phyloP scores from a whole-genome alignment of 495 filamentous ascomycete species.

The Acidomyces sp. region DNA sequence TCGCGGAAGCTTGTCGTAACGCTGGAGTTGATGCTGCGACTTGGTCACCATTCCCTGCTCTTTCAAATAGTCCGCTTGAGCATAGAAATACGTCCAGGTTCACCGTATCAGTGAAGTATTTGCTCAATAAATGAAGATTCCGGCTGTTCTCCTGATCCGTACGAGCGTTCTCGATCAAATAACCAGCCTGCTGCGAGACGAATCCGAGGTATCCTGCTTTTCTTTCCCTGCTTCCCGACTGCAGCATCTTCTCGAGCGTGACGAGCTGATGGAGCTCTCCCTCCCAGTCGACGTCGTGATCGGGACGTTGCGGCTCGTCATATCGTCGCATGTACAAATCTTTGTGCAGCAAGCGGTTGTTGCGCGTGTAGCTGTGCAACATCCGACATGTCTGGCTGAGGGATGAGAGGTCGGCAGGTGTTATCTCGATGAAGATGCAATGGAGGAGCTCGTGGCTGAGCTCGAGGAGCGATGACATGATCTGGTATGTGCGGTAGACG shows the following conservation, averaged over 20 bases:
- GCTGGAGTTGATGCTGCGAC: conserved; percentile 13
- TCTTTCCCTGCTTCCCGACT: conserved; percentile 26
- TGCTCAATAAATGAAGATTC: conserved; percentile 25
- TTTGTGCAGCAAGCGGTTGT: conserved; percentile 40
- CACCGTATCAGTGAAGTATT: conserved; percentile 25
- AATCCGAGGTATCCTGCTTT: conserved; percentile 19
- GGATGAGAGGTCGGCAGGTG: conserved; percentile 39
- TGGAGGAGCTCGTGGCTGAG: conserved; percentile 43
- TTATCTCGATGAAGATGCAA: conserved; percentile 39
- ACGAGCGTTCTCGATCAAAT: conserved; percentile 23
- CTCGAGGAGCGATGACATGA: conserved; percentile 21
- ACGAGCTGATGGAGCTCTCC: conserved; percentile 36
- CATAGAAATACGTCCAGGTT: conserved; percentile 36
- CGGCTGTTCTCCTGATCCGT: conserved; percentile 13
- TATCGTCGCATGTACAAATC: conserved; percentile 34
- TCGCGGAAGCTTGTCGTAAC: conserved; percentile 44
- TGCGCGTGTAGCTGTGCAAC: conserved; percentile 36
- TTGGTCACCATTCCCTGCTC: conserved; percentile 27
- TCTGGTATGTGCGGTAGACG: not conserved
- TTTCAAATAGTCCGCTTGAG: conserved; percentile 40
- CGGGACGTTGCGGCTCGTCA: conserved; percentile 28
- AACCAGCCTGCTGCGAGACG: conserved; percentile 17
- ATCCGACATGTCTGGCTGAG: conserved; percentile 36
- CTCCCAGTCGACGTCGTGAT: conserved; percentile 37
- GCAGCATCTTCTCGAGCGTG: conserved; percentile 34